These are phyloP conservation scores for apple (Malus domestica) DNA, from an alignment of 306 rosid species.

Conservation along the genomic window DNA sequence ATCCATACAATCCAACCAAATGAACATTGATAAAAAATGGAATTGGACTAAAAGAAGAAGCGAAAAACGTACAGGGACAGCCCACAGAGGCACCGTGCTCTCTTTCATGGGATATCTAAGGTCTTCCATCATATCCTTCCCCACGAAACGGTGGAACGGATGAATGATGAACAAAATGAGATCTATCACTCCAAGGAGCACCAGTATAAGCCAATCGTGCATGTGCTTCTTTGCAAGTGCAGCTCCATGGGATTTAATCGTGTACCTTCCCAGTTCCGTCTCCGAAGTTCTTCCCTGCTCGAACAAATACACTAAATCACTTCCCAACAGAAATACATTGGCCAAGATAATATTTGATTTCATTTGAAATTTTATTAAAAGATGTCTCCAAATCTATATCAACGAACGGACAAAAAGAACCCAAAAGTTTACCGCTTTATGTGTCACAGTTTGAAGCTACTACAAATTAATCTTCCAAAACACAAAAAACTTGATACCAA, in stretches of 20 bases:
- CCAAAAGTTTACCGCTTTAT: not conserved
- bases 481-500: not conserved
- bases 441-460: not conserved
- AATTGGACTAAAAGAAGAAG: not conserved
- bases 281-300: constrained; percentile 26
- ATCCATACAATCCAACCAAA: not conserved
- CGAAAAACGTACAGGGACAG: constrained; percentile 67
- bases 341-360: not conserved
- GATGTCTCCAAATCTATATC: not conserved
- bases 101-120: constrained; percentile 74
- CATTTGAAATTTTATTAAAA: not conserved
- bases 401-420: not conserved
- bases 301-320: not conserved
- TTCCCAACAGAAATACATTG: not conserved
- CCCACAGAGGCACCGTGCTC: constrained; percentile 84
- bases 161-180: constrained; percentile 35
- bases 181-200: constrained; percentile 56
- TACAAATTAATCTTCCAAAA: not conserved
- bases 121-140: constrained; percentile 87
- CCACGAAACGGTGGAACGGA: constrained; percentile 85
- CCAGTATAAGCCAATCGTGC: constrained; percentile 73
- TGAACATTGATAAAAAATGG: not conserved
- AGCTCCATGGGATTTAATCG: constrained; percentile 83
- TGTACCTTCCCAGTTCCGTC: constrained; percentile 42
- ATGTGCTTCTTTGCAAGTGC: constrained; percentile 59